Evolutionary conservation across 2,329 filamentous ascomycete genomes (phyloP).

Genomic region (Colletotrichum higginsianum): DNA sequence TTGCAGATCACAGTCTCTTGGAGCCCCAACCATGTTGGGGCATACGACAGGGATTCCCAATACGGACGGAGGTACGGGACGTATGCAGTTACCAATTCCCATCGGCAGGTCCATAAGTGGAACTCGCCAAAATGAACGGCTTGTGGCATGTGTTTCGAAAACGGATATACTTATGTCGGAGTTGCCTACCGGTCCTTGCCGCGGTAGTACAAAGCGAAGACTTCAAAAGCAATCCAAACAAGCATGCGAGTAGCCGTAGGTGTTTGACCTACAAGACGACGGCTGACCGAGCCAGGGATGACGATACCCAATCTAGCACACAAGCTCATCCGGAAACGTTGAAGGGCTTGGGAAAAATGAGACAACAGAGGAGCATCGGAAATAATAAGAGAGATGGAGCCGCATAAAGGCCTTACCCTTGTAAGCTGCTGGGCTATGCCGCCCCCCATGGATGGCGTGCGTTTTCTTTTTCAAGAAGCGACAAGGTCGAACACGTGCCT

Average conservation of each 20-base stretch:
- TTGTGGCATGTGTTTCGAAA: background rate
- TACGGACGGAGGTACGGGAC: background rate
- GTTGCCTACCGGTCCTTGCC: background rate
- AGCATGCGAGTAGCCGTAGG: background rate
- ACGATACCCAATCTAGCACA: background rate
- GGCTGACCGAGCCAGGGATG: background rate
- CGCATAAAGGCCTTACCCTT: background rate
- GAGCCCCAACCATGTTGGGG: background rate
- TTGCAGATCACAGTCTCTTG: slow-evolving; percentile 23
- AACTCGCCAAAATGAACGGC: background rate
- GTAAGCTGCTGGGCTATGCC: background rate
- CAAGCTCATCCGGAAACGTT: background rate
- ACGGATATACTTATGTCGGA: background rate
- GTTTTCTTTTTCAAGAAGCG: no score
- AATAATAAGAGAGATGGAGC: background rate
- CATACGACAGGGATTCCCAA: slow-evolving; percentile 14
- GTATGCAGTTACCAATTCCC: slow-evolving; percentile 2
- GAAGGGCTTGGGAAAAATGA: background rate
- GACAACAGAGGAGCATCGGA: no score
- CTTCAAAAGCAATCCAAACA: background rate
- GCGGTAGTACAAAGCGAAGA: background rate
- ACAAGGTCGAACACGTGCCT: background rate
- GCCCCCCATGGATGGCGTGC: background rate
- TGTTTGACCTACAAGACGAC: background rate
- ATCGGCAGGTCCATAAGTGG: slow-evolving; percentile 10